Evolutionary conservation across 345 rosid genomes (phyloP).

Genomic region (Streptanthus diversifolius): DNA sequence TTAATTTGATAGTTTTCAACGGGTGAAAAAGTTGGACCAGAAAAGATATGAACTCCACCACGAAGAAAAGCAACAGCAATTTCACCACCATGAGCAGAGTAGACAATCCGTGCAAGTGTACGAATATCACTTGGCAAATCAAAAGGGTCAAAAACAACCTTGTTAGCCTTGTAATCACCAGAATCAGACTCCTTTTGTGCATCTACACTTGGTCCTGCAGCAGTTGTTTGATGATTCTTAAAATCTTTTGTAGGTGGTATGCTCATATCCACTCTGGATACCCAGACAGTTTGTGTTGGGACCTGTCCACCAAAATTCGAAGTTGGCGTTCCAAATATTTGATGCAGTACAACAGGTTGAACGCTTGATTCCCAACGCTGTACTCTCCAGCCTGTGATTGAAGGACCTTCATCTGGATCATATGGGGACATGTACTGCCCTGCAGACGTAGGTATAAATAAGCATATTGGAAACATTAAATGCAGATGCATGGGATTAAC

Average conservation of each 20-base stretch:
- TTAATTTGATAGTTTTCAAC: constrained; percentile 94
- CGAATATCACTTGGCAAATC: constrained; percentile 97
- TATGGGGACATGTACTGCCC: constrained; percentile 99
- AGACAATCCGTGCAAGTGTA: constrained; percentile 87
- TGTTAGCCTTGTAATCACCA: constrained; percentile 54
- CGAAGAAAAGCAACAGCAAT: constrained; percentile 91
- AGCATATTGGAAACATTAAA: neutral
- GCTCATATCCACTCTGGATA: constrained; percentile 92
- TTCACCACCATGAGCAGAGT: constrained; percentile 99
- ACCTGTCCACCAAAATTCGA: constrained; percentile 93
- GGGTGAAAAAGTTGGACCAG: constrained; percentile 86
- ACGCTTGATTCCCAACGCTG: constrained; percentile 99
- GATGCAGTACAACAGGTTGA: constrained; percentile 97
- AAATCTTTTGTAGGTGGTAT: constrained; percentile 88
- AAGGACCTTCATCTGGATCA: constrained; percentile 99
- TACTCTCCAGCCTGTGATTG: constrained; percentile 98
- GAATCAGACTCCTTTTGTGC: constrained; percentile 49
- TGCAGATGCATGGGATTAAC: neutral
- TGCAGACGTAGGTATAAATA: constrained; percentile 35
- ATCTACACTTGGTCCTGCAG: constrained; percentile 52
- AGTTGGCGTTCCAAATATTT: constrained; percentile 91
- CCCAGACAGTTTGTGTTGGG: constrained; percentile 95
- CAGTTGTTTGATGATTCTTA: constrained; percentile 52
- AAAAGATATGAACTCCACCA: constrained; percentile 96
- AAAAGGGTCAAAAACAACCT: constrained; percentile 89